Base-by-base conservation (phyloP, 192 early-diverging fungal genomes). In the Pilaira anomala region DNA sequence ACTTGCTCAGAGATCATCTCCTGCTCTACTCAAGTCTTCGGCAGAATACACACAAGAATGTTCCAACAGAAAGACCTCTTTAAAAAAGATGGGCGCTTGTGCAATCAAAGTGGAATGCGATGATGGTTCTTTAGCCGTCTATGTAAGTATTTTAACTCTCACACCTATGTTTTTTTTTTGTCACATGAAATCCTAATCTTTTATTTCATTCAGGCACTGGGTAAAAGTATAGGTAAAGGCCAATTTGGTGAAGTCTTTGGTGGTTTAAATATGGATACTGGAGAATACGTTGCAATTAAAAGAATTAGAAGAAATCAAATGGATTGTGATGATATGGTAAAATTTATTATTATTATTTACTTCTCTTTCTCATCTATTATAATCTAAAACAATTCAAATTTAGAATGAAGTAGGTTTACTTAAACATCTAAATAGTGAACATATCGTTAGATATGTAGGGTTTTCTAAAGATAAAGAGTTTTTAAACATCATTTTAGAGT, bases 231-330 rank as follows among this genome's bases (percentile, higher is more conserved):
- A 54, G 93, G 93, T 1, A 83, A 86, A 40, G 93, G 93, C 4
- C 91, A 96, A 60, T 96, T 93, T 76, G 93, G 92, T 13, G 78
- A 90, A 2, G 93, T 96, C 5, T 93, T 46, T 66, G 83, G 91
- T 19, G 91, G 88, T 16, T 66, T 92, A 7, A 81, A 92, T 71
- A 68, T 94, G 14, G 81, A 83, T 13, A 89, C 83, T 4, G 90
- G 90, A 3, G 85, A 93, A 63, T 87, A 93, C 76, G 86, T 91
- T 13, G 93, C 93, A 0, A 83, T 96, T 28, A 96, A 96, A 71
- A 83, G 92, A 50, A 93, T 96, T 44, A 82, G 85, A 60, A 69
- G 93, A 5, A 84, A 83, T 21, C 55, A 67, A 22, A 54, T 63
- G 54, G 78, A 83, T 59, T 81, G 90, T 39, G 87, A 88, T 33